phyloP scores from a whole-genome alignment of 768 basidiomycete genomes.

The Kwoniella dendrophila region DNA sequence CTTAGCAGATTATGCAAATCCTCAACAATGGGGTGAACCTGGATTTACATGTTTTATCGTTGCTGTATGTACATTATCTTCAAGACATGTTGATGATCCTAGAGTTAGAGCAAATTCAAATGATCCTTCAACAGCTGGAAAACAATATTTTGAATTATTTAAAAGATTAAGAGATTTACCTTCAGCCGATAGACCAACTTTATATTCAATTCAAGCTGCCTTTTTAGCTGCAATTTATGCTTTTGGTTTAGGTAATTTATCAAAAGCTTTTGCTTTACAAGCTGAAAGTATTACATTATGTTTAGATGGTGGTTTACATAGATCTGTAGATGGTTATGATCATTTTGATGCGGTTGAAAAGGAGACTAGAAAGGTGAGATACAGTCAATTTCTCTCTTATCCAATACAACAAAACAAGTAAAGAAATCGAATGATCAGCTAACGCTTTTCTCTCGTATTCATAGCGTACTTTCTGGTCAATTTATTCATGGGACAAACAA shows the following conservation, averaged over 20 bases:
- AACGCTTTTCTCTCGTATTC: no score
- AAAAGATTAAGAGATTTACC: conserved; percentile 83
- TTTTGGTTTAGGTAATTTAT: conserved; percentile 83
- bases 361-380: conserved; percentile 73
- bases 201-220: conserved; percentile 89
- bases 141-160: conserved; percentile 89
- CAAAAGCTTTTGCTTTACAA: conserved; percentile 80
- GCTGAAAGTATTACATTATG: conserved; percentile 85
- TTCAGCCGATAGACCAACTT: conserved; percentile 80
- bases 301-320: conserved; percentile 85
- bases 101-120: conserved; percentile 78
- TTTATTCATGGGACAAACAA: conserved; percentile 96
- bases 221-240: conserved; percentile 91
- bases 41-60: conserved; percentile 93
- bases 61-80: conserved; percentile 86
- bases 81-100: conserved; percentile 88
- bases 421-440: background rate
- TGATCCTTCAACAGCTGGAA: conserved; percentile 85
- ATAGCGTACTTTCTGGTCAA: conserved; percentile 88
- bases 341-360: conserved; percentile 83
- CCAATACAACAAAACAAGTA: background rate
- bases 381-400: background rate
- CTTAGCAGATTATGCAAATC: conserved; percentile 86
- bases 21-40: conserved; percentile 92
- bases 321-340: conserved; percentile 73